Conservation (phyloP, 305 asterid genomes). For the Solanum hybrid region DNA sequence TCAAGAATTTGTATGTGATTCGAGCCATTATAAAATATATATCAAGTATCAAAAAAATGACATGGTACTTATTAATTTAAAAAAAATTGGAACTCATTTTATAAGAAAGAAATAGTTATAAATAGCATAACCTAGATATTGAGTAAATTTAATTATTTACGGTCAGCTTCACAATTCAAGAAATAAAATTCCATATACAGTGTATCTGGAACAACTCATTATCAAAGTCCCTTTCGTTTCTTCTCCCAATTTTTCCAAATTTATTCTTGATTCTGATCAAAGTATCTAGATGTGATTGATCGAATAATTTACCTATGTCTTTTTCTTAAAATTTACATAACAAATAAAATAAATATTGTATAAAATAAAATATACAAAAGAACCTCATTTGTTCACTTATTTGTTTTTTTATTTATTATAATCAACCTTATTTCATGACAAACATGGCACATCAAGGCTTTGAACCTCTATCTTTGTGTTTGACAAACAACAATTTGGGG, state of each 20-base stretch:
- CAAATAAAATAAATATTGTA: too few relatives aligned
- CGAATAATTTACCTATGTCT: too few relatives aligned
- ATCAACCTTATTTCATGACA: not conserved
- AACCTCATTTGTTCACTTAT: not conserved
- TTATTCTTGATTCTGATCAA: too few relatives aligned
- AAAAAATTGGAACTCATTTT: not conserved
- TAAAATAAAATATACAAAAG: not conserved
- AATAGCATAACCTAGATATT: not conserved
- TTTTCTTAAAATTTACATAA: too few relatives aligned
- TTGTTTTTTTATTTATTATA: not conserved
- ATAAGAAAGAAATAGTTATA: not conserved
- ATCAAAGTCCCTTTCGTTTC: too few relatives aligned
- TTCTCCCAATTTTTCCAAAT: too few relatives aligned
- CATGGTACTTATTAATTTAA: too few relatives aligned
- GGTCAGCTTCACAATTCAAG: not conserved
- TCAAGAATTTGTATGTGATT: too few relatives aligned
- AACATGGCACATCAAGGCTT: not conserved
- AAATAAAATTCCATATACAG: not conserved
- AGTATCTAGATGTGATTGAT: not conserved
- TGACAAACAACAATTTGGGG: not conserved
- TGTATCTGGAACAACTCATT: not conserved
- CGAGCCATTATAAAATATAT: too few relatives aligned
- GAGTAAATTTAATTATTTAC: not conserved
- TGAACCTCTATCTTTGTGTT: not conserved
- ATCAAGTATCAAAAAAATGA: too few relatives aligned